phyloP scores from a whole-genome alignment of 2,329 filamentous ascomycete species.

The Lachnellula arida region DNA sequence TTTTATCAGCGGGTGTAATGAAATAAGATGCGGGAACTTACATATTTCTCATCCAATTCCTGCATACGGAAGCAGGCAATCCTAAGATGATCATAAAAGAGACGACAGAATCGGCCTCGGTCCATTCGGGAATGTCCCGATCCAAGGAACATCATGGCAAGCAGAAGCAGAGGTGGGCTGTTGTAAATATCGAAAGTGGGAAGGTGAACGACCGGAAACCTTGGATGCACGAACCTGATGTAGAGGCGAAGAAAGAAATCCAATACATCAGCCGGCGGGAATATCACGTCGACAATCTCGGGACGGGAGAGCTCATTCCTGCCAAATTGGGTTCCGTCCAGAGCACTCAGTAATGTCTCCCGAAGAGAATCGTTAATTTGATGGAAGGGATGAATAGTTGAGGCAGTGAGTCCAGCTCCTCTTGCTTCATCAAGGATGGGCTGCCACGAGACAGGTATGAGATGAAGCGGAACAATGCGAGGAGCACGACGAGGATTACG shows the following conservation, averaged over 20 bases:
- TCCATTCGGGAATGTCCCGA: constrained; percentile 26
- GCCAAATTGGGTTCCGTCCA: constrained; percentile 16
- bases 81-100: constrained; percentile 27
- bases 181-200: constrained; percentile 28
- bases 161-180: constrained; percentile 21
- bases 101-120: constrained; percentile 24
- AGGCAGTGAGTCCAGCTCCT: constrained; percentile 10
- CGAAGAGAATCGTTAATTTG: constrained; percentile 18
- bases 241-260: constrained; percentile 29
- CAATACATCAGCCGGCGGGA: constrained; percentile 25
- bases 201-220: constrained; percentile 26
- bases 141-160: constrained; percentile 30
- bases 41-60: constrained; percentile 25
- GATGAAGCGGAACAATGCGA: constrained; percentile 17
- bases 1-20: constrained; percentile 3
- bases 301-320: constrained; percentile 18
- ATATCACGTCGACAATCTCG: constrained; percentile 23
- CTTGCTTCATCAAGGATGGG: constrained; percentile 24
- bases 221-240: constrained; percentile 24
- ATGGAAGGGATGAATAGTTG: constrained; percentile 20
- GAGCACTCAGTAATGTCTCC: constrained; percentile 13
- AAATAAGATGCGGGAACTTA: constrained; percentile 6
- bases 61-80: constrained; percentile 19
- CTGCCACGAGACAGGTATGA: constrained; percentile 26
- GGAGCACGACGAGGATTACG: constrained; percentile 10